Base-by-base conservation (phyloP, 768 basidiomycete genomes). In the Amanita phalloides region DNA sequence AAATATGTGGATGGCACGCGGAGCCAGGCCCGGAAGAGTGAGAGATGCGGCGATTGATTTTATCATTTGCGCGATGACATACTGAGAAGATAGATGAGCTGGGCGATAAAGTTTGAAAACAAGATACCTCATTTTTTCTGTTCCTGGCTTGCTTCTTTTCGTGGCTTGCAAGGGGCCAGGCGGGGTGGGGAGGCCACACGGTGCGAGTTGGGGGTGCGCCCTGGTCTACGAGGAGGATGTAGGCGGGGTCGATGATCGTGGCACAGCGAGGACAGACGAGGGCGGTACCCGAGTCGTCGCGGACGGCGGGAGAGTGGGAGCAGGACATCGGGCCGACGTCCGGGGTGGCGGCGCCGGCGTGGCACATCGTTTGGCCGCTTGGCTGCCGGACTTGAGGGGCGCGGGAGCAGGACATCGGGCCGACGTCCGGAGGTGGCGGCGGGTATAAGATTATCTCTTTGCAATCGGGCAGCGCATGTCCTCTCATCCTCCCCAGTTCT, bases 181-280 rank as follows among this genome's bases (percentile, higher is more conserved):
- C 74, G 49, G 61, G 55, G 73, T 71, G 60, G 76, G 75, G 57
- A 81, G 68, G 23, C 77, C 69, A 54, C 65, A 66, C 56, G 68
- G 54, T 50, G 65, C 41, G 65, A 59, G 53, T 11, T 53, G 60
- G 11, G 54, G 60, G 49, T 42, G 73, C 71, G 20, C 60, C 56
- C 55, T 76, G 70, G 21, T 74, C 68, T 6, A 77, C 71, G 45
- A 90, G 76, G 37, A 85, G 66, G 25, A 71, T 72, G 68, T 82
- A 83, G 11, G 73, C 68, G 0, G 85, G 71, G 58, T 87, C 80
- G 8, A 67, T 70, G 17, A 90, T 76, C n/a, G 80, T 81, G 13
- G 83, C 88, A 57, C 88, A 90, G n/a, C 55, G 48, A 10, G 77
- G 77, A 65, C 88, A 90, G 54, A 89, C 78, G 43, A 71, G 2